Evolutionary conservation across 2,329 filamentous ascomycete species (phyloP), one percentile per base, ranked within the genome.

Genomic region (Fusarium aywerte): DNA sequence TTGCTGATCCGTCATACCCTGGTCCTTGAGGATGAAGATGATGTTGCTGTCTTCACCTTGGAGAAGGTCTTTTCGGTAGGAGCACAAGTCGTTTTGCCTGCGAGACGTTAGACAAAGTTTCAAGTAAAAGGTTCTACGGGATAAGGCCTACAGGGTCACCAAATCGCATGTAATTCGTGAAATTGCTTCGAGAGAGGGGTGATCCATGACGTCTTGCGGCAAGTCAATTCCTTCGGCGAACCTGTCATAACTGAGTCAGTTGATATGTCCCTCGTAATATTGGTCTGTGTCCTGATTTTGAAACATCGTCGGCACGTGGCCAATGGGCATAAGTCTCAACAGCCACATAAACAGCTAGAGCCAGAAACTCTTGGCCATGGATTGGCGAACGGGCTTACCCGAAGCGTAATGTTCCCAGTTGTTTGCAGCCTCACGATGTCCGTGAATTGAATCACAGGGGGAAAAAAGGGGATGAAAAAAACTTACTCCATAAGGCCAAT

Each of bases 401-500:
- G 18, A 43, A 29, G 23, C 25, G 29, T n/a, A 18, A 47, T 33
- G 44, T 8, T 47, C 18, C 40, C n/a, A 33, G 20, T 23, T 16
- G 33, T 35, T 53, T 44, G 27, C 47, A 32, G 15, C 40, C 7
- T 27, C 32, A n/a, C 21, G 36, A 36, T 11, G 33, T 31, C 25
- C 36, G 42, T 38, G 11, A 39, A 39, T 13, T 27, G 27, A 42
- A 57, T 53, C n/a, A 42, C 40, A 38, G 23, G 9, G 18, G 25
- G 5, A 27, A 33, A 50, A 53, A 57, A 23, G 36, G 38, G 18
- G 55, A 51, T 43, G 42, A 31, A 15, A 16, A 20, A 23, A 31
- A 63, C 60, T 50, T 58, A 63, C 60, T 63, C 60, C 60, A 63
- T 62, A 44, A 62, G 59, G 2, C 59, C 59, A 15, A 62, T 62